phyloP scores from a whole-genome alignment of 1,284 basidiomycete genomes.

The Puccinia triticina region DNA sequence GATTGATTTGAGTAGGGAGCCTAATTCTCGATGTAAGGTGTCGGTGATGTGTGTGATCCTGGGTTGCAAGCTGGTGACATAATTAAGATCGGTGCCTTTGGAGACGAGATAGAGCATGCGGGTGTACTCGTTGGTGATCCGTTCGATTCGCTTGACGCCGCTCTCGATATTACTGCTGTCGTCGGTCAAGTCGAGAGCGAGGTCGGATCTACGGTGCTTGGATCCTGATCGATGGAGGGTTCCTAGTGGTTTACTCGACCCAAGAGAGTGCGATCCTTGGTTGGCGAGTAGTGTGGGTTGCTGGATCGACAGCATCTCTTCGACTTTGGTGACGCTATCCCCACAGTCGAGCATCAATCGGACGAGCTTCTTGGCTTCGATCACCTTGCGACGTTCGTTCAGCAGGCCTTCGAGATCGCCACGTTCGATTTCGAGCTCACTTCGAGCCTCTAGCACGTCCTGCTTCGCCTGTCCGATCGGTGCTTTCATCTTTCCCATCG shows the following conservation, averaged over 20 bases:
- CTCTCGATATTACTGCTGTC: conserved; percentile 22
- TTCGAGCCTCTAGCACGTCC: conserved; percentile 14
- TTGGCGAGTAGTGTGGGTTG: not conserved
- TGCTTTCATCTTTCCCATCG: conserved; percentile 43
- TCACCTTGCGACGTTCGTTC: conserved; percentile 40
- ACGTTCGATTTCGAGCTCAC: conserved; percentile 15
- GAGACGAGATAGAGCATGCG: conserved; percentile 47
- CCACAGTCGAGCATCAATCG: conserved; percentile 48
- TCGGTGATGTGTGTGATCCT: conserved; percentile 45
- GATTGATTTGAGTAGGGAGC: conserved; percentile 25
- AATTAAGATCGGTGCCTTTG: conserved; percentile 33
- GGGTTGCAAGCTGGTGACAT: conserved; percentile 31
- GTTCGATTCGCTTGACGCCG: conserved; percentile 31
- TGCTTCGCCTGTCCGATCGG: conserved; percentile 27
- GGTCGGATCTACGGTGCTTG: not conserved
- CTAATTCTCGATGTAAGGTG: conserved; percentile 36
- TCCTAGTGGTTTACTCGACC: not conserved
- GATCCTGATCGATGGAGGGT: conserved; percentile 7
- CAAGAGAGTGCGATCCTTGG: conserved; percentile 11
- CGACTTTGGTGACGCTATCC: conserved; percentile 41
- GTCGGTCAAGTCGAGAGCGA: conserved; percentile 28
- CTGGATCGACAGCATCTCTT: conserved; percentile 44
- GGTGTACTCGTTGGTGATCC: conserved; percentile 42
- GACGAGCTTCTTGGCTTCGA: conserved; percentile 45
- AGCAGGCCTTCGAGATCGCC: conserved; percentile 25